A percentile compares a stretch with the other conserved stretches of the same genome.
Conservation (phyloP, 192 early-diverging fungal species). For the Coemansia sp. region DNA sequence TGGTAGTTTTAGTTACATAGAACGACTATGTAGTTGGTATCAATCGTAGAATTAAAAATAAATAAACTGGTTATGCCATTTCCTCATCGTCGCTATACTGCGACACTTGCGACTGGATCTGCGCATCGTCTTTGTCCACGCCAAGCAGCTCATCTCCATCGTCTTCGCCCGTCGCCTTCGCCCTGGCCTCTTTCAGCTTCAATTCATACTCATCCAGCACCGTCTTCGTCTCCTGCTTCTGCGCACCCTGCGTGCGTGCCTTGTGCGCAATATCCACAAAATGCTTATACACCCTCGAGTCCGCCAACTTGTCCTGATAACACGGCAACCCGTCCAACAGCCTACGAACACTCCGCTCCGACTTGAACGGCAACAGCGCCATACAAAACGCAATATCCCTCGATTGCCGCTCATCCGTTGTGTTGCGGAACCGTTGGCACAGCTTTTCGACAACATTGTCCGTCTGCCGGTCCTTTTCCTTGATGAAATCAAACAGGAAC, state of each 20-base stretch:
- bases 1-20: slow-evolving; percentile 11
- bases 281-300: slow-evolving; percentile 77
- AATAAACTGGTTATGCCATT: not conserved
- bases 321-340: slow-evolving; percentile 77
- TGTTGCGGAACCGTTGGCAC: slow-evolving; percentile 87
- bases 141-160: slow-evolving; percentile 11
- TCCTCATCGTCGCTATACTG: slow-evolving; percentile 6
- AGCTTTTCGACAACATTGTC: slow-evolving; percentile 96
- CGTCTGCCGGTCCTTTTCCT: slow-evolving; percentile 85
- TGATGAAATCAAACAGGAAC: slow-evolving; percentile 94
- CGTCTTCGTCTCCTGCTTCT: slow-evolving; percentile 76
- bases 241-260: slow-evolving; percentile 52
- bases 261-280: slow-evolving; percentile 85
- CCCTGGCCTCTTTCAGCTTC: slow-evolving; percentile 71
- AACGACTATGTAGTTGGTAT: too few relatives aligned
- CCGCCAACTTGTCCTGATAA: slow-evolving; percentile 91
- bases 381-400: slow-evolving; percentile 93
- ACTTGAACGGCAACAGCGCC: slow-evolving; percentile 81
- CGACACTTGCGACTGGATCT: not conserved
- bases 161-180: slow-evolving; percentile 65
- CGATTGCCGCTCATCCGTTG: slow-evolving; percentile 70
- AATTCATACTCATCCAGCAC: slow-evolving; percentile 83
- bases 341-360: slow-evolving; percentile 81
- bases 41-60: not conserved
- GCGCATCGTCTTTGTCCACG: slow-evolving; percentile 6